A percentile compares a stretch with the other conserved stretches of the same genome.
phyloP scores from a whole-genome alignment of 2,329 filamentous ascomycete species.

The Dactylonectria estremocensis region DNA sequence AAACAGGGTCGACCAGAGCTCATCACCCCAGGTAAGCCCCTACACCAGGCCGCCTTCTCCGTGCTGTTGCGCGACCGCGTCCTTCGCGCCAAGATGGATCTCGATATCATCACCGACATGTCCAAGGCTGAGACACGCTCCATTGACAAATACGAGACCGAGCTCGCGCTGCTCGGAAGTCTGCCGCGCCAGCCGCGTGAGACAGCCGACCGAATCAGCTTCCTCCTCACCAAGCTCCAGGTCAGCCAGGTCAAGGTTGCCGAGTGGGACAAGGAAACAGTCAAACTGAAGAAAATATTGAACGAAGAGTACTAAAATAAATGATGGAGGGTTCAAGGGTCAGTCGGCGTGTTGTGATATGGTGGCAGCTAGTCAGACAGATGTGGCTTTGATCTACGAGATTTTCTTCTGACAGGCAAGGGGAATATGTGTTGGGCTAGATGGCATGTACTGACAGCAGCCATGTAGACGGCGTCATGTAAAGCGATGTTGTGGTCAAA shows the following conservation, averaged over 20 bases:
- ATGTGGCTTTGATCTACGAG: too few relatives aligned
- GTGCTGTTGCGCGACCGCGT: conserved; percentile 80
- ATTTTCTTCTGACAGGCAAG: neutral
- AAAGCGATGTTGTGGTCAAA: conserved; percentile 15
- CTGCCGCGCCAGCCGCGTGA: conserved; percentile 81
- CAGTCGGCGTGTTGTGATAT: too few relatives aligned
- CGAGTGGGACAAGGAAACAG: conserved; percentile 81
- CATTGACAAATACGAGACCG: conserved; percentile 85
- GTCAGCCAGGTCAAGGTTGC: conserved; percentile 82
- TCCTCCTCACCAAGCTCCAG: conserved; percentile 81
- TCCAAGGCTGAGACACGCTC: conserved; percentile 79
- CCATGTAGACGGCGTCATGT: conserved; percentile 1
- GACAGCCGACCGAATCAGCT: conserved; percentile 76
- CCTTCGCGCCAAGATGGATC: conserved; percentile 80
- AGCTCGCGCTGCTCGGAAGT: conserved; percentile 79
- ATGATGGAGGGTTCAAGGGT: too few relatives aligned
- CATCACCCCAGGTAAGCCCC: conserved; percentile 86
- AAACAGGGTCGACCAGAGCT: conserved; percentile 82
- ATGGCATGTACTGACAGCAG: conserved; percentile 7
- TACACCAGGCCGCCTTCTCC: conserved; percentile 88
- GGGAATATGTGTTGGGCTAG: neutral
- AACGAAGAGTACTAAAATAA: conserved; percentile 59
- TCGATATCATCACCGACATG: conserved; percentile 78
- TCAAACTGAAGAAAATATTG: conserved; percentile 77
- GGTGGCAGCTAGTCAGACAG: too few relatives aligned